These are phyloP conservation scores for Macrophomina pseudophaseolina DNA, from an alignment of 2,329 filamentous ascomycete species.

Conservation along the genomic window DNA sequence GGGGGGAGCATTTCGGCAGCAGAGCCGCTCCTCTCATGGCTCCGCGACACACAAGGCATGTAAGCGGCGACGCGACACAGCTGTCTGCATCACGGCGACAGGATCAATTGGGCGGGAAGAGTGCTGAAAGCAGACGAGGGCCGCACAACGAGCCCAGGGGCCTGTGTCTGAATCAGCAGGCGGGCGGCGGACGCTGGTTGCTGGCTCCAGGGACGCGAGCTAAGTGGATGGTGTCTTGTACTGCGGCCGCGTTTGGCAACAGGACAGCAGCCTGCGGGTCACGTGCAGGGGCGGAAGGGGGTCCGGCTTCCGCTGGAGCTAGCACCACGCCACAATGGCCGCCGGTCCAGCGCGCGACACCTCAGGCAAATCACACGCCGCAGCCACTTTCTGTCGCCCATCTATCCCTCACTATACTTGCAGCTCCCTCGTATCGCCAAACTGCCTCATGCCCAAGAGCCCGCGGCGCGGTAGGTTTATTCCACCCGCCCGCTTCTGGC, in stretches of 20 bases:
- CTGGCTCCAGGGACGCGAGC: background rate
- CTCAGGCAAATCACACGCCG: background rate
- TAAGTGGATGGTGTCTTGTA: constrained; percentile 1
- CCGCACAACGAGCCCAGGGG: background rate
- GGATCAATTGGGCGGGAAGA: background rate
- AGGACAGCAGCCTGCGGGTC: background rate
- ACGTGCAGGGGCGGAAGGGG: background rate
- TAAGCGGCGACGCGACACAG: constrained; percentile 5
- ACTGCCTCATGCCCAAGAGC: too few relatives aligned
- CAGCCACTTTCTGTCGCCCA: background rate
- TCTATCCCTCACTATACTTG: too few relatives aligned
- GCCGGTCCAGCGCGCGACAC: background rate
- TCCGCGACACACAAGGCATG: constrained; percentile 15
- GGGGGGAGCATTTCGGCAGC: background rate
- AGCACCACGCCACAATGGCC: background rate
- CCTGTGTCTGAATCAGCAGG: constrained; percentile 7
- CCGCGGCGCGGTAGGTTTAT: too few relatives aligned
- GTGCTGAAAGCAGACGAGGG: constrained; percentile 5
- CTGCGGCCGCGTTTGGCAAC: background rate
- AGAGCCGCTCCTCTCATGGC: constrained; percentile 4
- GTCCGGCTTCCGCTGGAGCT: background rate
- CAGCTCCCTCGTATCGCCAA: too few relatives aligned
- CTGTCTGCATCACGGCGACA: constrained; percentile 17
- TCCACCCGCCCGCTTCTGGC: too few relatives aligned
- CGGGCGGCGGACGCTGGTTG: background rate